Conservation (phyloP, 2,329 filamentous ascomycete genomes). For the Fusarium ramigenum region DNA sequence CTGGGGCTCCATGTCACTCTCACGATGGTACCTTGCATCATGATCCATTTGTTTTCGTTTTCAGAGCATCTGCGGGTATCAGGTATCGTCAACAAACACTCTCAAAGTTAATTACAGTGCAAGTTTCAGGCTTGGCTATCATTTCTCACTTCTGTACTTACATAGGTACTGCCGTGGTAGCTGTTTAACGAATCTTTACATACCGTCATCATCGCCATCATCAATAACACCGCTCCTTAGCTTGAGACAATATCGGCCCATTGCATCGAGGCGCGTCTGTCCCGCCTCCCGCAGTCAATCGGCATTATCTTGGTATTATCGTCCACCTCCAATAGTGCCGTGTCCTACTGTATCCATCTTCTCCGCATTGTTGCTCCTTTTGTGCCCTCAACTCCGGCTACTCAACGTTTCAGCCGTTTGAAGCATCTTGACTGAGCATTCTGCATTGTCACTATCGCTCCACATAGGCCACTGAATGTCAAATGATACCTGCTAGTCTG, state of each 20-base stretch:
- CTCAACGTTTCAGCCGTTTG: background rate
- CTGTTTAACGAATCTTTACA: background rate
- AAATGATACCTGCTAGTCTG: background rate
- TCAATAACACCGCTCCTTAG: background rate
- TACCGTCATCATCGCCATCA: background rate
- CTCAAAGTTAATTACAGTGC: background rate
- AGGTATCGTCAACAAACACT: slow-evolving; percentile 1
- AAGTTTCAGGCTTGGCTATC: slow-evolving; percentile 1
- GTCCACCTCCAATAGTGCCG: background rate
- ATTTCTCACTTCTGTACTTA: background rate
- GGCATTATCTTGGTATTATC: slow-evolving; percentile 8
- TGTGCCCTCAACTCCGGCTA: background rate
- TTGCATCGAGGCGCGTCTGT: slow-evolving; percentile 28
- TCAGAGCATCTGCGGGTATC: background rate
- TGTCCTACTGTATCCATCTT: slow-evolving; percentile 13
- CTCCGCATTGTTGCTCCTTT: slow-evolving; percentile 5
- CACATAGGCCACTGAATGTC: slow-evolving; percentile 16
- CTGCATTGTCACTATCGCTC: slow-evolving; percentile 9
- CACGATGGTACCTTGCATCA: background rate
- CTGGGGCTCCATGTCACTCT: background rate
- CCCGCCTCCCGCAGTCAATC: slow-evolving; percentile 2
- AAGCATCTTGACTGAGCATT: slow-evolving; percentile 7
- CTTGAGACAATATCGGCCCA: slow-evolving; percentile 18
- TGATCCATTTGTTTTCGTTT: slow-evolving; percentile 6
- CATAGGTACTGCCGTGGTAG: background rate